Conservation (phyloP, 108 stramenopile species). For the Cyclotella atomus region DNA sequence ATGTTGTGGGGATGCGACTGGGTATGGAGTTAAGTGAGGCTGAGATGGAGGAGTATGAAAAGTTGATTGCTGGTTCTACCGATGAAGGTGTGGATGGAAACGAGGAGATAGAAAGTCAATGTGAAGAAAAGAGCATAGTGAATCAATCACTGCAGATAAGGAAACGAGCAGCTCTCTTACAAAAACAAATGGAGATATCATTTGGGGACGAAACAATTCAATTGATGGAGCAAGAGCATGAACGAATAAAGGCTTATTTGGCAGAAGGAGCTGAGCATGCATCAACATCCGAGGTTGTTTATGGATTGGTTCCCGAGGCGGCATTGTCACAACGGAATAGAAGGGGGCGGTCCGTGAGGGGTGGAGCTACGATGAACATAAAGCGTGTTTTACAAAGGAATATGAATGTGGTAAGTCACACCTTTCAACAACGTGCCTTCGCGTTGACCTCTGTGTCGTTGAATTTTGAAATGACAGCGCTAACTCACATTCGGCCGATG, state of each 20-base stretch:
- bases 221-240: constrained; percentile 39
- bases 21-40: constrained; percentile 32
- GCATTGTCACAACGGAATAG: constrained; percentile 1
- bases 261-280: constrained; percentile 1
- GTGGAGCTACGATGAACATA: constrained; percentile 64
- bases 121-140: constrained; percentile 6
- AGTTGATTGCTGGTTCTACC: not conserved
- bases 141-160: constrained; percentile 49
- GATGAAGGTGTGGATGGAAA: constrained; percentile 8
- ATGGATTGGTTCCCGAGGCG: constrained; percentile 23
- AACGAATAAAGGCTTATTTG: constrained; percentile 22
- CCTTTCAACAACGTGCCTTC: not conserved
- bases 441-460: no score
- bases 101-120: not conserved
- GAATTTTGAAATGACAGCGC: not conserved
- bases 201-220: constrained; percentile 28
- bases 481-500: not conserved
- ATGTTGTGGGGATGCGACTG: constrained; percentile 59
- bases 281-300: constrained; percentile 16
- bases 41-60: constrained; percentile 26
- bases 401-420: constrained; percentile 72
- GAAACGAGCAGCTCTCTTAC: constrained; percentile 46
- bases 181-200: constrained; percentile 51
- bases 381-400: constrained; percentile 64
- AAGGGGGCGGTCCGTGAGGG: constrained; percentile 40